These are phyloP conservation scores for Paxillus rubicundulus DNA, from an alignment of 768 basidiomycete species.

Conservation along the genomic window DNA sequence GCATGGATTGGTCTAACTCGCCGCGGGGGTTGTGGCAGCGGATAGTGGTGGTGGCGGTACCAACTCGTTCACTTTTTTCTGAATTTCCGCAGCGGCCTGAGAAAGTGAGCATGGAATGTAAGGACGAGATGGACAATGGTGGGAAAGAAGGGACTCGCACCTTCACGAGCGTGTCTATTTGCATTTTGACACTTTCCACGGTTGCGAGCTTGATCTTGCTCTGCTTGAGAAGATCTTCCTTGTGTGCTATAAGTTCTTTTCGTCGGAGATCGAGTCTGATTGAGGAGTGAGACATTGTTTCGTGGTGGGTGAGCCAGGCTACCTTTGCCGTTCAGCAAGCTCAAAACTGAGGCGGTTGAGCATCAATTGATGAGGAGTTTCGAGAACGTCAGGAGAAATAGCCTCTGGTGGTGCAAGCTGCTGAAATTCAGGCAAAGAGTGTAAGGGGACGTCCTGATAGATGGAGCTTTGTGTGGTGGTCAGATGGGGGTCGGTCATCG, in stretches of 20 bases:
- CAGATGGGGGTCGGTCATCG: neutral
- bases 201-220: constrained; percentile 70
- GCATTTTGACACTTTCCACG: constrained; percentile 74
- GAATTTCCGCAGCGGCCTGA: constrained; percentile 67
- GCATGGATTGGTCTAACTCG: constrained; percentile 12
- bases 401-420: constrained; percentile 67
- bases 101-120: constrained; percentile 12
- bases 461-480: constrained; percentile 55
- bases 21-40: constrained; percentile 26
- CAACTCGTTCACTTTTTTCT: constrained; percentile 73
- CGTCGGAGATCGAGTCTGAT: constrained; percentile 68
- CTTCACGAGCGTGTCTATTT: constrained; percentile 77
- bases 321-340: constrained; percentile 86
- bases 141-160: constrained; percentile 32
- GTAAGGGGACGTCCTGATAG: constrained; percentile 83
- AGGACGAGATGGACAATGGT: constrained; percentile 4
- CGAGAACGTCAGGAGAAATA: constrained; percentile 55
- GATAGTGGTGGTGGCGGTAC: constrained; percentile 44
- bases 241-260: constrained; percentile 65
- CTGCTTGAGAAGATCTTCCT: constrained; percentile 78
- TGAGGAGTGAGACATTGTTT: constrained; percentile 3
- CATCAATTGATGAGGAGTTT: constrained; percentile 81
- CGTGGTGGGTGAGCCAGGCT: constrained; percentile 16
- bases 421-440: constrained; percentile 66
- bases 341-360: constrained; percentile 85